A percentile compares a stretch with the other conserved stretches of the same genome.
Evolutionary conservation across 768 basidiomycete genomes (phyloP).

Genomic region (Mycena galopus): DNA sequence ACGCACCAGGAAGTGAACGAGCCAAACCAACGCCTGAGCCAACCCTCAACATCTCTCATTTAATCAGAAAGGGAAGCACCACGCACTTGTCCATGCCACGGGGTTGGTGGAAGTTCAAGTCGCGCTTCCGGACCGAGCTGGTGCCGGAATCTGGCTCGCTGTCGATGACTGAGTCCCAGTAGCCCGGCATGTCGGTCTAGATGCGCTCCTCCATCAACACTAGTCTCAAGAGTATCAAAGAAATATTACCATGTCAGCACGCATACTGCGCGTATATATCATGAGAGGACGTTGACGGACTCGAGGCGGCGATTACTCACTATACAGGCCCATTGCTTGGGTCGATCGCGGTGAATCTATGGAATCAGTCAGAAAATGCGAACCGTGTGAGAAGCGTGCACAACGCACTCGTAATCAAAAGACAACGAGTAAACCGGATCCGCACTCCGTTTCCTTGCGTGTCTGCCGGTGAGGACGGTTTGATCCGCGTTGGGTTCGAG

Average conservation of each 20-base stretch:
- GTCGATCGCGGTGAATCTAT: too few relatives aligned
- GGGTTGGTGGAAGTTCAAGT: slow-evolving; percentile 37
- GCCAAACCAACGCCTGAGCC: slow-evolving; percentile 36
- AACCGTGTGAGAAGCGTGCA: too few relatives aligned
- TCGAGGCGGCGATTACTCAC: slow-evolving; percentile 6
- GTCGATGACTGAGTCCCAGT: slow-evolving; percentile 18
- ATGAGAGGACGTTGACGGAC: not conserved
- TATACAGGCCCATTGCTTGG: slow-evolving; percentile 26
- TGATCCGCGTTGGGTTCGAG: slow-evolving; percentile 39
- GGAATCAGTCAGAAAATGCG: slow-evolving; percentile 34
- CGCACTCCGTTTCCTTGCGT: slow-evolving; percentile 19
- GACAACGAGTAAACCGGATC: slow-evolving; percentile 32
- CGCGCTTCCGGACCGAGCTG: too few relatives aligned
- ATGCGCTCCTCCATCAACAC: not conserved
- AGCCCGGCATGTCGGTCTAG: slow-evolving; percentile 32
- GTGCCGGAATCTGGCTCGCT: too few relatives aligned
- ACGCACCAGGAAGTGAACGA: slow-evolving; percentile 35
- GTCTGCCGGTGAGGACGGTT: slow-evolving; percentile 20
- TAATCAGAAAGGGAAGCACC: too few relatives aligned
- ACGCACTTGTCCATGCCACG: too few relatives aligned
- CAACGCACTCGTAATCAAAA: slow-evolving; percentile 39
- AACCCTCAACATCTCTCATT: too few relatives aligned
- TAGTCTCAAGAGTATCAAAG: not conserved
- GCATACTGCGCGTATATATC: not conserved
- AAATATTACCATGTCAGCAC: slow-evolving; percentile 23